Evolutionary conservation across 164 flowering plant genomes (phyloP), one percentile per base, ranked within the genome.

Genomic region (Magnolia officinalis): DNA sequence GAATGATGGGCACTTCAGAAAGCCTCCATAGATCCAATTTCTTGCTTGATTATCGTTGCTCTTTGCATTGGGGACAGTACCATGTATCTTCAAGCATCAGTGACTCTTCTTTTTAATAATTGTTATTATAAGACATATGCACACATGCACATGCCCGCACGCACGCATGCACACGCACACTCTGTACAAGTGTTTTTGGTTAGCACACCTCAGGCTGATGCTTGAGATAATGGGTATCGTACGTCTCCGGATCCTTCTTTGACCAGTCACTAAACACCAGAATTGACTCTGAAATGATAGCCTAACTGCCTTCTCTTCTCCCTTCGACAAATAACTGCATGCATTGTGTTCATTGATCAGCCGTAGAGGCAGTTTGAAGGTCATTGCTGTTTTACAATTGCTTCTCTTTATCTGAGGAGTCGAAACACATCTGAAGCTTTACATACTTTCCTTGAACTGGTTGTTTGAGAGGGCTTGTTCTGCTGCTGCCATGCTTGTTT

Each of bases 1-100:
- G 99, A 77, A 96, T 92, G 68, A 96, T 97, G 21, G 92, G 82
- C 51, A 96, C 99, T 75, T 96, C 94, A 2, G 98, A 98, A 73
- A 96, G 94, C 84, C 99, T 89, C 97, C 98, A 96, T 51, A 96
- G 80, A 82, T 96, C 99, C 69, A 96, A 89, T 83, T 96, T 96
- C 86, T 96, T 94, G 82, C 96, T 94, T 29, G 98, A 96, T 83
- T 94, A 97, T 24, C 98, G 83, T 71, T 82, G 87, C 82, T 94
- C 97, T 83, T 92, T 89, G 85, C 99, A 96, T 77, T 88, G 90
- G 20, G 98, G 96, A 76, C 99, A 96, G 76, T 81, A 96, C 99
- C 99, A 96, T 98, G 94, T 94, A 77, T 96, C 99, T 84, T 94
- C 99, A 73, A 98, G 96, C 74, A 92, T 97, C 78, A 96, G 82